These are phyloP conservation scores for Apiotrichum laibachii DNA, from an alignment of 1,284 basidiomycete genomes.

Conservation along the genomic window DNA sequence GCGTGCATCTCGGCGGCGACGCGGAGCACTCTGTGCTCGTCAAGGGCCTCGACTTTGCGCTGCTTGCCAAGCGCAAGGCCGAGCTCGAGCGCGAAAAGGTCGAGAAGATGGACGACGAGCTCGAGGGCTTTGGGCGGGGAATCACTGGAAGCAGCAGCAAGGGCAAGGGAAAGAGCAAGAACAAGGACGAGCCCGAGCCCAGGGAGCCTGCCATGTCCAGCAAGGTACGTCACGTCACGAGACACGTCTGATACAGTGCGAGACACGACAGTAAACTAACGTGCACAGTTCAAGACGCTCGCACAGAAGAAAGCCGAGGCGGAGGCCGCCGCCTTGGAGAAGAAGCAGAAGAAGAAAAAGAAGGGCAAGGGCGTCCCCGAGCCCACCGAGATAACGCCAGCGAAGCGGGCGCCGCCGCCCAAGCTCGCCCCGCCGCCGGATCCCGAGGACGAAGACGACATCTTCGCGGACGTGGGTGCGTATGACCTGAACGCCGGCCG, in stretches of 20 bases:
- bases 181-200: not conserved
- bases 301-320: slow-evolving; percentile 35
- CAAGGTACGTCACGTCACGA: too few relatives aligned
- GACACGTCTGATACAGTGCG: too few relatives aligned
- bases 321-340: slow-evolving; percentile 18
- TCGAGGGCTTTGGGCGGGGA: slow-evolving; percentile 57
- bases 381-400: not conserved
- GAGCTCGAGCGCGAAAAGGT: slow-evolving; percentile 56
- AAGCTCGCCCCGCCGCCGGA: slow-evolving; percentile 3
- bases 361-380: slow-evolving; percentile 11
- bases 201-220: not conserved
- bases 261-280: not conserved
- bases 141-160: slow-evolving; percentile 11
- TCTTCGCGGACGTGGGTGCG: slow-evolving; percentile 80
- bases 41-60: slow-evolving; percentile 80
- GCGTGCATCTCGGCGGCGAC: slow-evolving; percentile 83
- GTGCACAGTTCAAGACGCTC: slow-evolving; percentile 45
- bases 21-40: slow-evolving; percentile 78
- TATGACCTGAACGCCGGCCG: slow-evolving; percentile 63
- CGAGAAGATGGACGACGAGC: slow-evolving; percentile 67
- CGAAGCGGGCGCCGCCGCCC: not conserved
- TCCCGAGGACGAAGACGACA: slow-evolving; percentile 56
- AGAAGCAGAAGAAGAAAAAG: slow-evolving; percentile 33
- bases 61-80: slow-evolving; percentile 79
- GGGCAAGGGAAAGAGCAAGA: slow-evolving; percentile 12